Evolutionary conservation across 2,329 filamentous ascomycete species (phyloP).

Genomic region (Torrubiella hemipterigena): DNA sequence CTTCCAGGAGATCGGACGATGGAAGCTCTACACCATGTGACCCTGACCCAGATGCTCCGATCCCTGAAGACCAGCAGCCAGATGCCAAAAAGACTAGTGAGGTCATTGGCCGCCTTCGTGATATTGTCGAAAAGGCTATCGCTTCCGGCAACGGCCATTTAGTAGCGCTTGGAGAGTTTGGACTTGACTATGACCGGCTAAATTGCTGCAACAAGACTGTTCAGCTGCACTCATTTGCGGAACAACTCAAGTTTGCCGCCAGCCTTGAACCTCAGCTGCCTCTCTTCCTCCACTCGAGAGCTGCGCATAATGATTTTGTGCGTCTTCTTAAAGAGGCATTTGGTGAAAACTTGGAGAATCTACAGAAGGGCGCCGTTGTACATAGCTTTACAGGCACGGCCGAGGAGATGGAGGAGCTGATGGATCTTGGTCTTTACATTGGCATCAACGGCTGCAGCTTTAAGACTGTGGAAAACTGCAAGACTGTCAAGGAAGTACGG

Average conservation of each 20-base stretch:
- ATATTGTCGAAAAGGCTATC: slow-evolving; percentile 50
- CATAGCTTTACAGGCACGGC: slow-evolving; percentile 88
- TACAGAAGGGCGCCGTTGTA: slow-evolving; percentile 72
- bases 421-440: slow-evolving; percentile 73
- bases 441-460: slow-evolving; percentile 96
- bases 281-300: slow-evolving; percentile 84
- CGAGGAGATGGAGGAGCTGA: slow-evolving; percentile 72
- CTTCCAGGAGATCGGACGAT: too few species aligned
- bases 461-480: slow-evolving; percentile 86
- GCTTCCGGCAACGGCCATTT: slow-evolving; percentile 28
- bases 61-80: slow-evolving; percentile 34
- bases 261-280: slow-evolving; percentile 61
- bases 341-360: slow-evolving; percentile 44
- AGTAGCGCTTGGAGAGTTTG: slow-evolving; percentile 87
- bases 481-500: slow-evolving; percentile 68
- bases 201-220: slow-evolving; percentile 67
- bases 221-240: slow-evolving; percentile 75
- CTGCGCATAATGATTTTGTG: slow-evolving; percentile 78
- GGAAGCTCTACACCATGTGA: slow-evolving; percentile 42
- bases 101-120: slow-evolving; percentile 48
- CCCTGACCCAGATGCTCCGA: slow-evolving; percentile 34
- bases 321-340: slow-evolving; percentile 49
- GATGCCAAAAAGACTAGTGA: slow-evolving; percentile 30
- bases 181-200: slow-evolving; percentile 89
- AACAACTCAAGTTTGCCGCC: slow-evolving; percentile 69